Base-by-base conservation (phyloP, 352 stramenopile species). In the Elongisporangium senticosum region DNA sequence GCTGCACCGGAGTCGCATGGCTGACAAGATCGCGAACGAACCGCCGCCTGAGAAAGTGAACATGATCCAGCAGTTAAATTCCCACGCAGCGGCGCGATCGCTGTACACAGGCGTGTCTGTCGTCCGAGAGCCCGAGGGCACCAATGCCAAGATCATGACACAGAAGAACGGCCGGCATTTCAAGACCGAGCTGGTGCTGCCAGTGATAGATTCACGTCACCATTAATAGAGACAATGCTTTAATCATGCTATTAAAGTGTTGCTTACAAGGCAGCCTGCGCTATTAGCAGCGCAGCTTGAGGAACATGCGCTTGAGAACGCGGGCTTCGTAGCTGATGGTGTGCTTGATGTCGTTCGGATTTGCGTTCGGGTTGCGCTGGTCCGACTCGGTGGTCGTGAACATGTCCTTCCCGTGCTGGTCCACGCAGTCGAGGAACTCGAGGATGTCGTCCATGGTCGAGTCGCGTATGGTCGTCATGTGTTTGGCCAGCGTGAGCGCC, bases 381-480 rank as follows among this genome's bases (percentile, higher is more conserved):
- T 82, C 72, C 1, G 65, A 57, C 52, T 75, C 83, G 7, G 92
- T 95, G 14, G 86, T 86, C 8, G 89, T 96, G 55, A 84, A 83
- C 39, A 98, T 97, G 48, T 90, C 90, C 56, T 96, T 95, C 37
- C 94, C 93, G 62, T 98, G 86, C 65, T 91, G 74, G 65, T 97
- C 91, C 2, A 86, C 90, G 33, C 77, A 75, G 61, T 98, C 94
- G 33, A 98, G 81, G 63, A 98, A 98, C 58, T 87, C 87, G 61
- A 98, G 81, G 55, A 98, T 97, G 58, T 97, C 93, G 62, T 97
- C 89, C 78, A 98, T 86, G 2, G 92, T 97, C 19, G 90, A 88
- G 72, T 98, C 93, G 11, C 96, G 94, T 17, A 99, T 87, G 24
- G 94, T 96, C 40, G 95, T 87, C 87, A 98, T 98, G 64, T 98